phyloP scores from a whole-genome alignment of 1,284 basidiomycete genomes.

The Wolfiporia cocos region DNA sequence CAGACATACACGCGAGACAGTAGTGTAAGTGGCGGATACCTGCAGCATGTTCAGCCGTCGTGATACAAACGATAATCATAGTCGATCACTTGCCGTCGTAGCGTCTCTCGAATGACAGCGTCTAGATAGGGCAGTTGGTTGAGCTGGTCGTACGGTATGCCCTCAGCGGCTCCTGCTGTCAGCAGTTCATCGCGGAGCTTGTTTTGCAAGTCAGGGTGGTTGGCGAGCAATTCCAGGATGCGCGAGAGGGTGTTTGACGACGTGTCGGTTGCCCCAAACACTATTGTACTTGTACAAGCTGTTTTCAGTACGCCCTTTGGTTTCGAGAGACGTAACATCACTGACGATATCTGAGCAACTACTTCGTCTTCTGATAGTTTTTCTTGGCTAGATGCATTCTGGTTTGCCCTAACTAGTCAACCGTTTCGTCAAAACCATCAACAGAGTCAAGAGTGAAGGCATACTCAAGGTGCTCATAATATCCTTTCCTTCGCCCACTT shows the following conservation, averaged over 20 bases:
- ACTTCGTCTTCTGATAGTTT: conserved; percentile 19
- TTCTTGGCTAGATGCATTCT: conserved; percentile 13
- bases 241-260: conserved; percentile 1
- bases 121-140: too few species aligned
- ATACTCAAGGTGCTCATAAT: conserved; percentile 23
- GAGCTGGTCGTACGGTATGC: too few species aligned
- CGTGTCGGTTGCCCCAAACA: conserved; percentile 10
- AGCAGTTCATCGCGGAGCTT: too few species aligned
- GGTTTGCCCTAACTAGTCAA: conserved; percentile 21
- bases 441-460: too few species aligned
- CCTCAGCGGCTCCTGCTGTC: too few species aligned
- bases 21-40: neutral
- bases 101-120: too few species aligned
- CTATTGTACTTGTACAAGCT: conserved; percentile 6
- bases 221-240: neutral
- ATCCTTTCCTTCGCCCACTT: too few species aligned
- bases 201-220: neutral
- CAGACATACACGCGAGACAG: conserved; percentile 1
- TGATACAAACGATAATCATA: too few species aligned
- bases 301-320: too few species aligned
- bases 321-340: conserved; percentile 2
- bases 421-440: too few species aligned
- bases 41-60: too few species aligned
- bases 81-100: too few species aligned
- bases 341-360: conserved; percentile 21